Conservation (phyloP, 2,329 filamentous ascomycete species). For the Aspergillus sp. region DNA sequence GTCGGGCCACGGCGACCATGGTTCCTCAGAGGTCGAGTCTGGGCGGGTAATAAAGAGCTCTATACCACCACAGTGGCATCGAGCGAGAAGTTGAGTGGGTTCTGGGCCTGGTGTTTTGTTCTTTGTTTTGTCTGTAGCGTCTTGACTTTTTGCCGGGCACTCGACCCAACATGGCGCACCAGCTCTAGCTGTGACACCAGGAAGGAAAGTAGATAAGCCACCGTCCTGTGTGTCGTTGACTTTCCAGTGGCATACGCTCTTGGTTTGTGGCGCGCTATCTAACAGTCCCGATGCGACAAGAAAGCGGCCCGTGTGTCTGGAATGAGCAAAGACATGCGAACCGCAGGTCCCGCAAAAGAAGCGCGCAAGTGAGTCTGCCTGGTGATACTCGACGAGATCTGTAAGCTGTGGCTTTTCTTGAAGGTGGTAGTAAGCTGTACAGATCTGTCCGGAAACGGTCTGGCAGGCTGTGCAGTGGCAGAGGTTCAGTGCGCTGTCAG, state of each 20-base stretch:
- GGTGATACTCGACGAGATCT: slow-evolving; percentile 44
- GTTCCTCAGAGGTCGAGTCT: slow-evolving; percentile 44
- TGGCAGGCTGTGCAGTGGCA: slow-evolving; percentile 57
- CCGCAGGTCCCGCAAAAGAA: slow-evolving; percentile 56
- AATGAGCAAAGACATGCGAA: slow-evolving; percentile 41
- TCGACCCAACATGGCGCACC: slow-evolving; percentile 22
- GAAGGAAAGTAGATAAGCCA: slow-evolving; percentile 28
- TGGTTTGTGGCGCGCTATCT: slow-evolving; percentile 19
- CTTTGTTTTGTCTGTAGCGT: not conserved
- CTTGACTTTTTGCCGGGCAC: not conserved
- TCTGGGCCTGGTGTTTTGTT: slow-evolving; percentile 6
- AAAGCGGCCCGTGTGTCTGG: slow-evolving; percentile 24
- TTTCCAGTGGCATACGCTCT: slow-evolving; percentile 29
- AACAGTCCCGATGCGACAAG: slow-evolving; percentile 36
- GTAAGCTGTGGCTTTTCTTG: slow-evolving; percentile 35
- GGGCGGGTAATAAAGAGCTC: slow-evolving; percentile 60
- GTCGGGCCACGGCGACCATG: slow-evolving; percentile 54
- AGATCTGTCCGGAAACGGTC: slow-evolving; percentile 49
- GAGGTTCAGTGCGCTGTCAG: slow-evolving; percentile 33
- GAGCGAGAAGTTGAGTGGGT: slow-evolving; percentile 39
- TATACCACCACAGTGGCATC: slow-evolving; percentile 58
- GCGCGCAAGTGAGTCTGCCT: slow-evolving; percentile 42
- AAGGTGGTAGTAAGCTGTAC: slow-evolving; percentile 45
- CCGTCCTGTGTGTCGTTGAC: slow-evolving; percentile 29
- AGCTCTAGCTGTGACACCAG: slow-evolving; percentile 17